Evolutionary conservation across 805 yeast species (phyloP), one percentile per base, ranked within the genome.

Genomic region (Yarrowia porcina): DNA sequence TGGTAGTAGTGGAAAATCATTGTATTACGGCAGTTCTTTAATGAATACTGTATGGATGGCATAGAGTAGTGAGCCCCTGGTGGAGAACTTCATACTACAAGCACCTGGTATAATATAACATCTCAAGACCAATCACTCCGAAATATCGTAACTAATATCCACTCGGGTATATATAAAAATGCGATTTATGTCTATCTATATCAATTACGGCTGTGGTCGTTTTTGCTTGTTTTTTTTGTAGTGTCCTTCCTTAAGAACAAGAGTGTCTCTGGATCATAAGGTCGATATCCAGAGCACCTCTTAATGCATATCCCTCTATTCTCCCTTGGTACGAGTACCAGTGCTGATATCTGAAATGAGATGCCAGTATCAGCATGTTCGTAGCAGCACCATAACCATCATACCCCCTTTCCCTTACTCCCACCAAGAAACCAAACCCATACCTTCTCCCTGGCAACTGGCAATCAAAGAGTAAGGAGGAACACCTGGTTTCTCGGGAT

Each of bases 361-460:
- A n/a, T n/a, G n/a, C n/a, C n/a, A n/a, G n/a, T n/a, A n/a, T n/a
- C n/a, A n/a, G n/a, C n/a, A n/a, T n/a, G n/a, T n/a, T n/a, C n/a
- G n/a, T n/a, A n/a, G n/a, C n/a, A n/a, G n/a, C n/a, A n/a, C n/a
- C n/a, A n/a, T n/a, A n/a, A n/a, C n/a, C n/a, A n/a, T n/a, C n/a
- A n/a, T n/a, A n/a, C n/a, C n/a, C n/a, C 10, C 18, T 3, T 3
- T 9, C 2, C 21, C 17, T 25, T 56, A 86, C 70, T 89, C 96
- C 99, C 99, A 93, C 99, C 99, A 94, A 63, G 92, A 83, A 41
- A 90, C 86, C 68, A 96, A 84, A 4, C 99, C 99, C 96, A 91
- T 90, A 45, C 99, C 99, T 70, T 91, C 97, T 3, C 90, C 85
- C 73, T 91, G 97, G 73, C 97, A 91, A 66, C 96, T 88, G 17